Base-by-base conservation (phyloP, 306 rosid species). In the Rubus parviflorus region DNA sequence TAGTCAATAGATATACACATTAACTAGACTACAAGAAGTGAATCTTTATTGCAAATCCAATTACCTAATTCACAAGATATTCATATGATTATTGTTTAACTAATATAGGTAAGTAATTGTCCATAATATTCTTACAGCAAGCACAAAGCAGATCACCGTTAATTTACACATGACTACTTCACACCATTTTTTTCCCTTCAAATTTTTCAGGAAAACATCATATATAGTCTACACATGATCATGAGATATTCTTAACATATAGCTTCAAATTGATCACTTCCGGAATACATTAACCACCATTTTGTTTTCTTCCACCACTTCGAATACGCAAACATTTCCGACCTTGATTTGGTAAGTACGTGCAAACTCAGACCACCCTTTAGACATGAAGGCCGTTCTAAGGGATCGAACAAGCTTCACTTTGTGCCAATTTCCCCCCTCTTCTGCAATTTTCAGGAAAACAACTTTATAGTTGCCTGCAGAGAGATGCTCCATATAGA, bases 401-500 rank as follows among this genome's bases (percentile, higher is more conserved):
- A 53, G 19, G 20, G 46, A 19, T 51, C 57, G 6, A 16, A 51
- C 46, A 72, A 20, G 30, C 7, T 38, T 72, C 66, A 72, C 52
- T 52, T 52, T 0, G 1, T 5, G 30, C 66, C 76, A 54, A 20
- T 9, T 25, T 56, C 40, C 0, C 41, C 20, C 76, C 16, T 54
- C 6, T 42, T 54, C 6, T 42, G 45, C 12, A 56, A 53, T 52
- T 12, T 22, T n/a, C 37, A 72, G 38, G 38, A 40, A 7, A 0
- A 72, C 9, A 25, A 35, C 11, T 17, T 16, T 2, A 17, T 16
- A 19, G 23, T 52, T 40, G 13, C 23, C 37, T 25, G 6, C 1
- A 19, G 38, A 40, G 37, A 72, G 43, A 58, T 72, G 76, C 16
- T 53, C 23, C 49, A 1, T 41, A 38, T 63, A 72, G 61, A 72